Percentiles rank a stretch among this genome's conserved stretches.
phyloP scores from a whole-genome alignment of 1,139 yeast genomes.

The Candida sp. region DNA sequence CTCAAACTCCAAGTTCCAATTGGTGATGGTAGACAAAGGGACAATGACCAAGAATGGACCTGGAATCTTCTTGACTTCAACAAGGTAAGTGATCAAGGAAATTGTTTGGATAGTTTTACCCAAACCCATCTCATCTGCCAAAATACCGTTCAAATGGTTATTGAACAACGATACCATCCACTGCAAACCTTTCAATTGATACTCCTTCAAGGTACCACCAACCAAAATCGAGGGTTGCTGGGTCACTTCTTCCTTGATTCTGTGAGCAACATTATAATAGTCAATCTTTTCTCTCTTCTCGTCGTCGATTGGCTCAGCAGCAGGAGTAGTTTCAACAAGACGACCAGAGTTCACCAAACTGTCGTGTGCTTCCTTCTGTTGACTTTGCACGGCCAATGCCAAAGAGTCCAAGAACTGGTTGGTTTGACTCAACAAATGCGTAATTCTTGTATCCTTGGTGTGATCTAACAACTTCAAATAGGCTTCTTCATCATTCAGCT shows the following conservation, averaged over 20 bases:
- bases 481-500: conserved; percentile 86
- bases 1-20: conserved; percentile 85
- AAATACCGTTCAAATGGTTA: conserved; percentile 91
- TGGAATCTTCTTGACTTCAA: conserved; percentile 74
- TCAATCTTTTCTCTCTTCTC: conserved; percentile 67
- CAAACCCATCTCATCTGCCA: conserved; percentile 98
- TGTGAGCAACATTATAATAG: conserved; percentile 82
- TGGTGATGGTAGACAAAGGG: conserved; percentile 82
- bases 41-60: conserved; percentile 84
- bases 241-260: conserved; percentile 66
- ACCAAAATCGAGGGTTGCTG: conserved; percentile 69
- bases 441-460: conserved; percentile 83
- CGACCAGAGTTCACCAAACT: conserved; percentile 20
- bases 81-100: conserved; percentile 83
- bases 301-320: conserved; percentile 28
- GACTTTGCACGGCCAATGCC: conserved; percentile 78
- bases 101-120: conserved; percentile 98
- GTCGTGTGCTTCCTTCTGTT: conserved; percentile 64
- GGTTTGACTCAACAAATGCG: conserved; percentile 79
- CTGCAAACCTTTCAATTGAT: conserved; percentile 91
- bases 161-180: conserved; percentile 98
- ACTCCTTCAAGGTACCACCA: conserved; percentile 93
- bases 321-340: conserved; percentile 18
- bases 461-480: conserved; percentile 80
- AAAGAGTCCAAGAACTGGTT: conserved; percentile 76